A percentile compares a stretch with the other conserved stretches of the same genome.
Evolutionary conservation across 1,139 yeast genomes (phyloP).

Genomic region (Diutina scorzettiae): DNA sequence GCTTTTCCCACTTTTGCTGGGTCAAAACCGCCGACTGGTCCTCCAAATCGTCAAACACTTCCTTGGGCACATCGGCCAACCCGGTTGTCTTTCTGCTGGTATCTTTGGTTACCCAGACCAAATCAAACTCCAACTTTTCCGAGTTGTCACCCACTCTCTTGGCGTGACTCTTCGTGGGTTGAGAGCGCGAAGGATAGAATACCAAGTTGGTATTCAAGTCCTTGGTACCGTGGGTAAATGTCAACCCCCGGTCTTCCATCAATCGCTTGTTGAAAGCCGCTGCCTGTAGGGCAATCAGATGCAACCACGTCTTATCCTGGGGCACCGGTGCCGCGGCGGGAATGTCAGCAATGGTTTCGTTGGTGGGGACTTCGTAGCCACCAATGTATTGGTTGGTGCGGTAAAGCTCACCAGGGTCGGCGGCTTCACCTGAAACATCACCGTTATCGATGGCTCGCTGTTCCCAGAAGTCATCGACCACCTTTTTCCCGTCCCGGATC

Average conservation of each 20-base stretch:
- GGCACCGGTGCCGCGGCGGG: slow-evolving; percentile 1
- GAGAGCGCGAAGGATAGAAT: slow-evolving; percentile 66
- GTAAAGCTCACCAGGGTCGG: slow-evolving; percentile 40
- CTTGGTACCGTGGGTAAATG: slow-evolving; percentile 46
- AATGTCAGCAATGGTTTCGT: neutral
- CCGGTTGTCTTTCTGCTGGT: slow-evolving; percentile 46
- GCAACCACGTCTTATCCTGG: slow-evolving; percentile 75
- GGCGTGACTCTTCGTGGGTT: slow-evolving; percentile 35
- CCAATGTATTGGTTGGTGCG: slow-evolving; percentile 1
- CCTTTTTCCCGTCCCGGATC: slow-evolving; percentile 67
- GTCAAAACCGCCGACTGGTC: slow-evolving; percentile 14
- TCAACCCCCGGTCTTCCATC: slow-evolving; percentile 45
- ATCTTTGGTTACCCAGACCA: slow-evolving; percentile 31
- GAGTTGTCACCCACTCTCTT: neutral
- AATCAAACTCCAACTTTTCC: neutral
- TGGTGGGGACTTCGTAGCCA: neutral
- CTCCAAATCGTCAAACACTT: slow-evolving; percentile 39
- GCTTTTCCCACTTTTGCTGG: slow-evolving; percentile 4
- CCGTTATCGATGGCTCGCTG: slow-evolving; percentile 60
- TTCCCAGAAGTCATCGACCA: slow-evolving; percentile 85
- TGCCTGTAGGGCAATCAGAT: slow-evolving; percentile 71
- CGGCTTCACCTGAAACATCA: slow-evolving; percentile 66
- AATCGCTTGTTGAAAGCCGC: slow-evolving; percentile 56
- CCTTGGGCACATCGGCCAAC: slow-evolving; percentile 42
- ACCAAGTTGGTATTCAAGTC: slow-evolving; percentile 77